Conservation (phyloP, 306 rosid genomes). For the Alnus glutinosa region DNA sequence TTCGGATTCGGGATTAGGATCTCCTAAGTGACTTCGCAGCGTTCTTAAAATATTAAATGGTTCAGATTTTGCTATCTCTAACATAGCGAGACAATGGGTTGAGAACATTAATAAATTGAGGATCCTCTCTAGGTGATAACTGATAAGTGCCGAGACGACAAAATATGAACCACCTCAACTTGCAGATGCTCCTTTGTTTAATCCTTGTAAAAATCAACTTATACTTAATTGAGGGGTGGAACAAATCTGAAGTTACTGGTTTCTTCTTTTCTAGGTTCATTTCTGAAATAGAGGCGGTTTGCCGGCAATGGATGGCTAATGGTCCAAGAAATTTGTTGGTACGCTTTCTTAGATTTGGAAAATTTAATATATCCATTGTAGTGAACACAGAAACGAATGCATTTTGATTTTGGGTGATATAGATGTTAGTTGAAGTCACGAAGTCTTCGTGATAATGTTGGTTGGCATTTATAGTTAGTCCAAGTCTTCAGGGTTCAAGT, state of each 20-base stretch:
- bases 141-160: too few species aligned
- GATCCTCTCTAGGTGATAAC: too few species aligned
- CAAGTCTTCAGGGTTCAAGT: too few species aligned
- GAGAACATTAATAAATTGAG: too few species aligned
- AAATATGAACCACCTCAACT: not conserved
- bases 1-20: too few species aligned
- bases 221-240: not conserved
- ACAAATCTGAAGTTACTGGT: not conserved
- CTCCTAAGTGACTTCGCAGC: too few species aligned
- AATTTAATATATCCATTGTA: not conserved
- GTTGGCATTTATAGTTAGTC: too few species aligned
- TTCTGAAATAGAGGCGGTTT: conserved; percentile 89
- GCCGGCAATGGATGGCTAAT: conserved; percentile 85
- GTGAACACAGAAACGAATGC: not conserved
- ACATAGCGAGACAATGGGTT: too few species aligned
- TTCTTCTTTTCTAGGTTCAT: conserved; percentile 61
- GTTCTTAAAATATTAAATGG: too few species aligned
- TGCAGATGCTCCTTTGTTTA: not conserved
- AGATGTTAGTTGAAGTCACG: not conserved
- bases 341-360: conserved; percentile 32
- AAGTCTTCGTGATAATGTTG: too few species aligned
- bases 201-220: too few species aligned
- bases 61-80: too few species aligned
- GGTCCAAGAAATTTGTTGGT: conserved; percentile 85
- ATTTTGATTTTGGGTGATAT: not conserved